Evolutionary conservation across 1,284 basidiomycete species (phyloP), one percentile per base, ranked within the genome.

Genomic region (Cystobasidium sp.): DNA sequence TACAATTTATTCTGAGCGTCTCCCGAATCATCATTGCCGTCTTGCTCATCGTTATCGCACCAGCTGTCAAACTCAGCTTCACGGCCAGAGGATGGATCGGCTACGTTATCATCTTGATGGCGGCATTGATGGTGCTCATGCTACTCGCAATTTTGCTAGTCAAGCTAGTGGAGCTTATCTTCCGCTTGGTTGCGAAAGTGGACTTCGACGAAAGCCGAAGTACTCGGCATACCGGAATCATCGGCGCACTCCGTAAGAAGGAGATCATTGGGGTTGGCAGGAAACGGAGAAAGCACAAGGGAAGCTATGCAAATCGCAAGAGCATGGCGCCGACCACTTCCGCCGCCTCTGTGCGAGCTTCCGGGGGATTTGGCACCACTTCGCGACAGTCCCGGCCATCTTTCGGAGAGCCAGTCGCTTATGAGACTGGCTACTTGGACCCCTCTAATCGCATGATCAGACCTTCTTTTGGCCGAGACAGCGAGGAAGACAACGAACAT

Each of bases 1-100:
- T 94, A 75, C 93, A 91, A 81, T 96, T 97, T 84, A 84, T 97
- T 79, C 90, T 95, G 77, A 94, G 92, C 75, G 91, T 97, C 3
- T 88, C 91, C 43, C 86, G 96, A 77, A 94, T 97, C 79, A 89
- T 94, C 20, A 88, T 94, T 37, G 91, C 92, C 4, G 92, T 97
- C 18, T 83, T 99, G 55, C 85, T 97, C 63, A 89, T 98, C 78
- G 92, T 97, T 76, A 84, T 98, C 69, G 90, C 90, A 55, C 91
- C 92, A 16, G 87, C 90, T 76, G 95, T 97, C 81, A 84, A 88
- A 53, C 89, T 96, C 77, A 90, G 90, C 41, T 81, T 85, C 70
- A 87, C 90, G 24, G 88, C 93, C 16, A 88, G 87, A 16, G 91
- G 91, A 74, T 99, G 95, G 96, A 88, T 99, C 22, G 88, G 94